Percentiles rank a stretch among this genome's conserved stretches.
Evolutionary conservation across 1,139 yeast species (phyloP).

Genomic region (Candida mesenterica): DNA sequence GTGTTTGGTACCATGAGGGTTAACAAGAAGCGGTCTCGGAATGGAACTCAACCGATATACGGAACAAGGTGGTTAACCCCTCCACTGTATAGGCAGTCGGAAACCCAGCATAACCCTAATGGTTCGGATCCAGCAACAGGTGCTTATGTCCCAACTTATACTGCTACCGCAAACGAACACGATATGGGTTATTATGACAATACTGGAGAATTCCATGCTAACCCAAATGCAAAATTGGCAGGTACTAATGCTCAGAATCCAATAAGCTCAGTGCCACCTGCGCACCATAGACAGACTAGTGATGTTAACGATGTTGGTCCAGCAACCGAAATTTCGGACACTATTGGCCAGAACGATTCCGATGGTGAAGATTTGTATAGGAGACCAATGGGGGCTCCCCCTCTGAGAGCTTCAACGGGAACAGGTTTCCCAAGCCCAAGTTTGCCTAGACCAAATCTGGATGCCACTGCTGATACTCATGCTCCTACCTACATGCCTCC

Average conservation of each 20-base stretch:
- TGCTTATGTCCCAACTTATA: slow-evolving; percentile 63
- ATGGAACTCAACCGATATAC: slow-evolving; percentile 68
- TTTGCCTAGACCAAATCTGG: too few species aligned
- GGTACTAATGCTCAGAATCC: background rate
- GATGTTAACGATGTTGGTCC: slow-evolving; percentile 13
- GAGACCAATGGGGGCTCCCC: slow-evolving; percentile 9
- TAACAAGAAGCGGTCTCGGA: slow-evolving; percentile 56
- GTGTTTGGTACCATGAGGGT: slow-evolving; percentile 54
- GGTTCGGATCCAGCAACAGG: slow-evolving; percentile 30
- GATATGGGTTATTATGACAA: slow-evolving; percentile 83
- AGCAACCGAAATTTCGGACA: slow-evolving; percentile 8
- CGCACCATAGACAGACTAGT: slow-evolving; percentile 15
- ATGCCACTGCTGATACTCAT: too few species aligned
- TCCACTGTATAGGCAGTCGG: slow-evolving; percentile 78
- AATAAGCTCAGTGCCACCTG: slow-evolving; percentile 12
- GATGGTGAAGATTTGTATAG: slow-evolving; percentile 10
- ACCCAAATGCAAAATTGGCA: slow-evolving; percentile 22
- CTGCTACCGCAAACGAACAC: slow-evolving; percentile 60
- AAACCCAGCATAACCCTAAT: slow-evolving; percentile 54
- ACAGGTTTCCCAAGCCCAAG: background rate
- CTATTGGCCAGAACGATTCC: slow-evolving; percentile 5
- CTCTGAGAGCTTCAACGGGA: slow-evolving; percentile 3
- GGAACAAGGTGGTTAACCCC: slow-evolving; percentile 94
- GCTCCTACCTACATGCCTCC: background rate
- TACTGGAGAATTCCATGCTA: slow-evolving; percentile 54